Evolutionary conservation across 1,284 basidiomycete genomes (phyloP).

Genomic region (Heliocybe sulcata): DNA sequence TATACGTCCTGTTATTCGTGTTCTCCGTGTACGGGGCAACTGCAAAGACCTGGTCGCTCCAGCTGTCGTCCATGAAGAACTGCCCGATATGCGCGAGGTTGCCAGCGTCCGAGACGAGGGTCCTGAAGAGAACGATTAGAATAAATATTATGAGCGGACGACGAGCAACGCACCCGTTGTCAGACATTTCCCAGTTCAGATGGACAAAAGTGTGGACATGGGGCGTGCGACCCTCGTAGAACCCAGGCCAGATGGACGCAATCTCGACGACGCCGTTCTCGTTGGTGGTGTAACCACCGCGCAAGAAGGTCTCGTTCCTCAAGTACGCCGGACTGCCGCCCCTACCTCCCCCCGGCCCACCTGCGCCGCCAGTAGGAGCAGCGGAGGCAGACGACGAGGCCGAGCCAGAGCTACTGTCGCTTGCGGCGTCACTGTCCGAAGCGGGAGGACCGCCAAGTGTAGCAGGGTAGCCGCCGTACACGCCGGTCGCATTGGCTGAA

Average conservation of each 20-base stretch:
- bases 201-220: slow-evolving; percentile 49
- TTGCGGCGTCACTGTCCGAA: neutral
- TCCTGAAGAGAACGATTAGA: slow-evolving; percentile 19
- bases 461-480: slow-evolving; percentile 34
- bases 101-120: slow-evolving; percentile 31
- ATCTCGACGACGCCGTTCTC: slow-evolving; percentile 61
- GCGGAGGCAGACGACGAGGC: slow-evolving; percentile 25
- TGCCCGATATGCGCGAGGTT: slow-evolving; percentile 50
- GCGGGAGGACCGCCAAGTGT: neutral
- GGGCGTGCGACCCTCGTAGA: slow-evolving; percentile 45
- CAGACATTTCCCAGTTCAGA: slow-evolving; percentile 25
- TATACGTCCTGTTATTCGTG: slow-evolving; percentile 17
- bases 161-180: no score
- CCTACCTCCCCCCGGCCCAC: no score
- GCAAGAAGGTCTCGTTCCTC: slow-evolving; percentile 43
- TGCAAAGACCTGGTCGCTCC: slow-evolving; percentile 33
- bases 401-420: no score
- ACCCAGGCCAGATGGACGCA: slow-evolving; percentile 66
- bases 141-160: no score
- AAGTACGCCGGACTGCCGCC: no score
- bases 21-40: slow-evolving; percentile 19
- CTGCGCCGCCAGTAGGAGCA: no score
- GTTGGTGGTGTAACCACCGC: slow-evolving; percentile 65
- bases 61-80: slow-evolving; percentile 58
- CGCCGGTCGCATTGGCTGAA: slow-evolving; percentile 43